Base-by-base conservation (phyloP, 805 yeast genomes). In the Suhomyces pyralidae region DNA sequence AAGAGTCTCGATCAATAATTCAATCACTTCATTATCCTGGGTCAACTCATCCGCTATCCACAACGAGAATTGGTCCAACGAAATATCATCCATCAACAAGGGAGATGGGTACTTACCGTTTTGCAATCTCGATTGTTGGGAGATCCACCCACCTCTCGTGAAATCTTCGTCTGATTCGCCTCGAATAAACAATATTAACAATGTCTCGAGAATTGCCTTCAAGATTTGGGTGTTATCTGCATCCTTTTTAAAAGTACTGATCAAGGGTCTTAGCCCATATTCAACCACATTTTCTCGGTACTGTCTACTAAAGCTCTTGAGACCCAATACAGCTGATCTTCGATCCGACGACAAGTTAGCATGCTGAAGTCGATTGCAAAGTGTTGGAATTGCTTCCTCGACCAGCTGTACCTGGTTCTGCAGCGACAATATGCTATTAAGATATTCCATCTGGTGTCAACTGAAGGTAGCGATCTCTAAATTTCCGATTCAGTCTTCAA, bases 41-140 rank as follows among this genome's bases (percentile, higher is more conserved):
- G 92, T 87, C 60, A 94, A 74, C 62, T 90, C 97, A 69, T 94
- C 99, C 0, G 98, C 90, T 30, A 94, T 88, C 96, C 97, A 92
- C 51, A 92, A 71, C 0, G 97, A 88, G 58, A 94, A 88, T 62
- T 90, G 96, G 65, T 92, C 98, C 10, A 83, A 81, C 4, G 74
- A 69, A 3, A 78, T 79, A 43, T 81, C 80, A 48, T 79, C 83
- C 67, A 81, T 70, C 25, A 83, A 71, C 17, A 84, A 70, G 2
- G 94, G 94, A 2, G 91, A 84, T 0, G 92, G 90, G 58, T 87
- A 88, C 61, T 86, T 86, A 10, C 93, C 93, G 69, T 86, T 85
- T 62, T 84, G 86, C 20, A 81, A 60, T 56, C 96, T 76, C 19
- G 92, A 82, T 69, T 86, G 88, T 66, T 84, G 85, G 22, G 89